These are phyloP conservation scores for Aspergillus taichungensis DNA, from an alignment of 495 filamentous ascomycete genomes.

Conservation along the genomic window DNA sequence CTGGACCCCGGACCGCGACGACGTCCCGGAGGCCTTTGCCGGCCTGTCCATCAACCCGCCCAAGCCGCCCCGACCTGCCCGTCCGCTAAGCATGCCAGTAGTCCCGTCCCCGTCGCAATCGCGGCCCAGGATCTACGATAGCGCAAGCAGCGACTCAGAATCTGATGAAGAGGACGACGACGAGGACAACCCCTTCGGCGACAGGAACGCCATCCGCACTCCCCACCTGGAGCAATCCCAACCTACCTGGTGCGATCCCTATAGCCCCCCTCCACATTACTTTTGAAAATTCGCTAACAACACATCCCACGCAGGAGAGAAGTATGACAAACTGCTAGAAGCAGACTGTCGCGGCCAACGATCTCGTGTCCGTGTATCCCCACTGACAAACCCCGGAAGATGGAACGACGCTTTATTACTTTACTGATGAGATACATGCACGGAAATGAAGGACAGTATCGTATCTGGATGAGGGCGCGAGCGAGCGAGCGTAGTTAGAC, in stretches of 20 bases:
- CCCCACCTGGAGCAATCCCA: slow-evolving; percentile 45
- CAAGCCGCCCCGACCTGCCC: slow-evolving; percentile 31
- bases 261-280: too few relatives aligned
- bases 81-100: slow-evolving; percentile 24
- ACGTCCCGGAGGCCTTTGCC: slow-evolving; percentile 28
- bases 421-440: too few relatives aligned
- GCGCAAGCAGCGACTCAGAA: slow-evolving; percentile 36
- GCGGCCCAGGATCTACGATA: slow-evolving; percentile 15
- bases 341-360: too few relatives aligned
- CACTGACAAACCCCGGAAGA: too few relatives aligned
- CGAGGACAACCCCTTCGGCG: slow-evolving; percentile 70
- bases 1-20: slow-evolving; percentile 27
- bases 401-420: too few relatives aligned
- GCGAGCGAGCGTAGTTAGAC: too few relatives aligned
- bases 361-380: too few relatives aligned
- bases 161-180: slow-evolving; percentile 48
- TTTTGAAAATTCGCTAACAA: not conserved
- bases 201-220: slow-evolving; percentile 62
- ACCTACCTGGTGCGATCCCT: slow-evolving; percentile 42
- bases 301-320: not conserved
- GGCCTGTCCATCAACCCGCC: slow-evolving; percentile 35
- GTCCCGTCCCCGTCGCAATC: slow-evolving; percentile 18
- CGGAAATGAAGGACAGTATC: too few relatives aligned
- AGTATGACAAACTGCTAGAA: not conserved
- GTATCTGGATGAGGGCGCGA: too few relatives aligned